Base-by-base conservation (phyloP, 1,139 yeast species). In the Pneumocystis sp. region DNA sequence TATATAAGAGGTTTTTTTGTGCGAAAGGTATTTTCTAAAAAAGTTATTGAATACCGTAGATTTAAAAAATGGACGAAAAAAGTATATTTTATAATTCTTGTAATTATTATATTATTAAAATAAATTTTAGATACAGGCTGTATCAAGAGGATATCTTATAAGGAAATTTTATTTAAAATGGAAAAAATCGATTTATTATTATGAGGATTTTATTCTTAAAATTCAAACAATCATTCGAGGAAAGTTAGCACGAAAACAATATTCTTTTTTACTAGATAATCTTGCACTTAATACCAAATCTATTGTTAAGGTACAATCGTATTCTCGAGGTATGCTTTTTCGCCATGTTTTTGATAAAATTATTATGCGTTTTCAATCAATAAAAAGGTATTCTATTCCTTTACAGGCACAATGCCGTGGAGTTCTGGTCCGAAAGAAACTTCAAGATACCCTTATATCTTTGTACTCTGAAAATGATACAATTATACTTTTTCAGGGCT, bases 81-180 rank as follows among this genome's bases (percentile, higher is more conserved):
- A 12, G 57, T 50, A 50, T 50, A 25, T 50, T 50, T 25, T 10
- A 29, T 50, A 25, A 50, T 50, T 25, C 12, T 5, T 12, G 8
- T 50, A 12, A 50, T 50, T 50, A 25, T 50, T 50, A 15, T 50
- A 44, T 45, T 7, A 45, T 29, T 50, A 21, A 50, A 50, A 12
- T 25, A 25, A 56, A 61, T 37, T 45, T 2, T 82, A 80, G 44
- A 71, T 84, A 1, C 87, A 84, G 71, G 75, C 83, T 59, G 77
- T 82, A 67, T 76, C 79, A 0, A 77, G 86, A 68, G 87, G 85
- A 40, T 84, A 81, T 1, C 70, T 81, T 3, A 69, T 79, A 0
- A 76, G 87, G 69, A 76, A 79, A 2, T 76, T 74, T 56, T 73
- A 83, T 64, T 21, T 17, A 21, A 29, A 57, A 44, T 57, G 59